Evolutionary conservation across 306 rosid genomes (phyloP), one percentile per base, ranked within the genome.

Genomic region (Malus sieversii): DNA sequence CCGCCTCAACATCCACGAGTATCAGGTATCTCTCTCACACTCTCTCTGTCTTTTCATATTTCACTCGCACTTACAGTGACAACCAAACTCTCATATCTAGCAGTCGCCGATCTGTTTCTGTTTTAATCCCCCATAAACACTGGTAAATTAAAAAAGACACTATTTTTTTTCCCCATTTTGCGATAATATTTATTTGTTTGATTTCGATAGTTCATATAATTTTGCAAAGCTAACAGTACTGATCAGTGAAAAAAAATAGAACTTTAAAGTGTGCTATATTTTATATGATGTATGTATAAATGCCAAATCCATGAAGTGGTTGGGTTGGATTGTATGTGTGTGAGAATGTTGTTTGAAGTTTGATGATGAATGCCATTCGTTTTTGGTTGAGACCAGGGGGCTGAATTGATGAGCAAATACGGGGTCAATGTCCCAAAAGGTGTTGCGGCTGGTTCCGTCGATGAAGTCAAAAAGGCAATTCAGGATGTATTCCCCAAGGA

Each of bases 1-100:
- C 84, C 97, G 97, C 80, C 99, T 95, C 84, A 92, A 92, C 88
- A 83, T 95, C 82, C 99, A 95, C 80, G 99, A 96, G 85, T 96
- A 90, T 73, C 99, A 96, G 99, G 98, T 96, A 6, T 13, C 32
- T 52, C 32, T 48, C 59, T 33, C 20, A 4, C 45, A 2, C 45
- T 30, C n/a, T 16, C 63, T 11, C 38, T 14, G 3, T 30, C 38
- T 74, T 6, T 22, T 55, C 77, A 18, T 20, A 3, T 14, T 12
- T 11, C 59, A 4, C 67, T 16, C 13, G 20, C 57, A n/a, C 27
- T 68, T 55, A 23, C 20, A 38, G 25, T 32, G 51, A n/a, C 32
- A 57, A 5, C 9, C 45, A 15, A 42, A 19, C 58, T 76, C 44
- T 53, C 73, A 25, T 67, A 35, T 32, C 44, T 59, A 51, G 14